Conservation (phyloP, 2,329 filamentous ascomycete species). For the Curvularia hawaiiensis region DNA sequence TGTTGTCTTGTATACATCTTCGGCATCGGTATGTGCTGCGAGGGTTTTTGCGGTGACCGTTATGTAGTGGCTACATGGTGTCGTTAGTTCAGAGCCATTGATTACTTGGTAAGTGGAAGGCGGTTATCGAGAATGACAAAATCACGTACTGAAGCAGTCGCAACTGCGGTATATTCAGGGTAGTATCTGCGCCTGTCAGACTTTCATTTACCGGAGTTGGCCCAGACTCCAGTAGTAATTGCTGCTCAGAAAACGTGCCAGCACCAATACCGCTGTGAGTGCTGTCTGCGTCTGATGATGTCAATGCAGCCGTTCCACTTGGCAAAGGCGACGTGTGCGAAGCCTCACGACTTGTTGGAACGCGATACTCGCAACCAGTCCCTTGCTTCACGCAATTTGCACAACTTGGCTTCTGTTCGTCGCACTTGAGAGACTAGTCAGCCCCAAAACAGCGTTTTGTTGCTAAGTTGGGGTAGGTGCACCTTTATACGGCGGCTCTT, state of each 20-base stretch:
- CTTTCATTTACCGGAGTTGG: too few relatives aligned
- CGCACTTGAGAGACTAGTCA: conserved; percentile 31
- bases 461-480: conserved; percentile 5
- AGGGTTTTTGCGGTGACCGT: conserved; percentile 36
- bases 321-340: conserved; percentile 26
- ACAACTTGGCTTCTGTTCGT: conserved; percentile 40
- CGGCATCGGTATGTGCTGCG: conserved; percentile 21
- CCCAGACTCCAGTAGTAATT: too few relatives aligned
- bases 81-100: neutral
- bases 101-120: neutral
- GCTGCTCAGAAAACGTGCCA: too few relatives aligned
- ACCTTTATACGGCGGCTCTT: conserved; percentile 41
- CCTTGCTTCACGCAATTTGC: conserved; percentile 40
- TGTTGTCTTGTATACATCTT: conserved; percentile 25
- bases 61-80: conserved; percentile 29
- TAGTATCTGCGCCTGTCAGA: neutral
- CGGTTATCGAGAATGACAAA: neutral
- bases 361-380: conserved; percentile 35
- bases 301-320: conserved; percentile 16
- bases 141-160: conserved; percentile 34
- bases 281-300: conserved; percentile 24
- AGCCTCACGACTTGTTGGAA: conserved; percentile 20
- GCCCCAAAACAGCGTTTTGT: conserved; percentile 5
- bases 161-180: conserved; percentile 29
- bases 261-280: conserved; percentile 1